A percentile compares a stretch with the other conserved stretches of the same genome.
Conservation (phyloP, 1,284 basidiomycete genomes). For the Microbotryomycetes sp. region DNA sequence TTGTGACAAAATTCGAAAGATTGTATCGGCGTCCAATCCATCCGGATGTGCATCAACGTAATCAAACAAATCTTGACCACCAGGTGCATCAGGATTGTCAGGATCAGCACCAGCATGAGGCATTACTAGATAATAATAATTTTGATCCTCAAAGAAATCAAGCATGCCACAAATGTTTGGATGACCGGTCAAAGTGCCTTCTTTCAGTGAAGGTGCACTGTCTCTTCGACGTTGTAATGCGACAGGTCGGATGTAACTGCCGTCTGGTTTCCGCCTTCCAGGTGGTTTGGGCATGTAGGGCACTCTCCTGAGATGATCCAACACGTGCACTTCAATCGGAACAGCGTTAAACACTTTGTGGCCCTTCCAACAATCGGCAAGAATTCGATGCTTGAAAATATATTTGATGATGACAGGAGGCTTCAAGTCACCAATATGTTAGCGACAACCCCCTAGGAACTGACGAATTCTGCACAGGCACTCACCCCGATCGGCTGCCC, state of each 20-base stretch:
- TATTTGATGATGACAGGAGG: constrained; percentile 84
- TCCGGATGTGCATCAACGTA: constrained; percentile 83
- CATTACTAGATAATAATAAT: constrained; percentile 81
- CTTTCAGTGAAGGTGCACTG: constrained; percentile 19
- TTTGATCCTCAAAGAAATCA: constrained; percentile 95
- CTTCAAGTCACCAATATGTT: constrained; percentile 50
- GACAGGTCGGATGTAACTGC: constrained; percentile 1
- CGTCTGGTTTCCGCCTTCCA: neutral
- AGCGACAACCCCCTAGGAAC: constrained; percentile 23
- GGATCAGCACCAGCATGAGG: constrained; percentile 24
- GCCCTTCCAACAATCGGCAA: constrained; percentile 98
- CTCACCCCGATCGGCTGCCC: constrained; percentile 71
- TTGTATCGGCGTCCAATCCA: constrained; percentile 67
- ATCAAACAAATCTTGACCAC: constrained; percentile 78
- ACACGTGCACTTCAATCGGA: constrained; percentile 97
- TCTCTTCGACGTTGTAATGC: constrained; percentile 6
- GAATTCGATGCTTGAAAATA: constrained; percentile 94
- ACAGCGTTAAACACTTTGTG: constrained; percentile 93
- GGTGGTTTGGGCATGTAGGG: constrained; percentile 55
- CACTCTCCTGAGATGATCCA: constrained; percentile 73
- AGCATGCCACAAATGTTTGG: constrained; percentile 88
- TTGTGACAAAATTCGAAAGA: constrained; percentile 84
- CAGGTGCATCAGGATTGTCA: constrained; percentile 47
- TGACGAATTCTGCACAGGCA: constrained; percentile 9
- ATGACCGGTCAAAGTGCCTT: constrained; percentile 54